Evolutionary conservation across 2,329 filamentous ascomycete species (phyloP).

Genomic region (Stemphylium vesicarium): DNA sequence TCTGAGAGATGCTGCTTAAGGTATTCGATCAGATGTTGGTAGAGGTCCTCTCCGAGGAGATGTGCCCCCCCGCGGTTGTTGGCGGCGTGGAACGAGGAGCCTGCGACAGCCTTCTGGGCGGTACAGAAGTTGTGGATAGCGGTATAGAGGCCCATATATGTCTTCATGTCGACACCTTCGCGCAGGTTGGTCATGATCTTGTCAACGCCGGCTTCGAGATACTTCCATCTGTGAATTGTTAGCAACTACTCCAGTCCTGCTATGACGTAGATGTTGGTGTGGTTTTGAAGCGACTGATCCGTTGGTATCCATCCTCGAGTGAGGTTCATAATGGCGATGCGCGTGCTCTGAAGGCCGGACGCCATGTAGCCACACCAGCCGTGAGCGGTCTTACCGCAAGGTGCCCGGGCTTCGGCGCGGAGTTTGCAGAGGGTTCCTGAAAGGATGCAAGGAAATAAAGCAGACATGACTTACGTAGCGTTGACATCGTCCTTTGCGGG

Average conservation of each 20-base stretch:
- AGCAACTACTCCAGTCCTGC: constrained; percentile 10
- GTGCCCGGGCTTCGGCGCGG: not conserved
- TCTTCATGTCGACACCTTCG: constrained; percentile 91
- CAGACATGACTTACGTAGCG: constrained; percentile 61
- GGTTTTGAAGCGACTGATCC: not conserved
- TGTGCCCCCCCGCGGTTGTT: constrained; percentile 86
- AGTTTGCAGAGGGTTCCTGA: not conserved
- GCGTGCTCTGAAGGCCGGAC: not conserved
- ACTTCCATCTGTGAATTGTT: constrained; percentile 74
- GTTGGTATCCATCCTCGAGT: not conserved
- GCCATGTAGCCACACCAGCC: not conserved
- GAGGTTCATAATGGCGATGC: not conserved
- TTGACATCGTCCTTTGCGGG: constrained; percentile 65
- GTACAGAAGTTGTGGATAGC: constrained; percentile 99
- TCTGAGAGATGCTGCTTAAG: constrained; percentile 76
- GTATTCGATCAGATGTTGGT: constrained; percentile 88
- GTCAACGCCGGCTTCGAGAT: constrained; percentile 85
- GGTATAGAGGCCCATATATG: constrained; percentile 98
- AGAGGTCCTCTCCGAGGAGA: constrained; percentile 92
- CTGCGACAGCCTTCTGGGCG: constrained; percentile 88
- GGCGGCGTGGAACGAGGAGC: constrained; percentile 53
- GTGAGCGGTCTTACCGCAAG: constrained; percentile 1
- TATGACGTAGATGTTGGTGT: not conserved
- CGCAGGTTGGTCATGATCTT: constrained; percentile 93
- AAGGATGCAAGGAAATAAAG: not conserved